A percentile compares a stretch with the other conserved stretches of the same genome.
These are phyloP conservation scores for Chamaecyparis obtusa DNA, from an alignment of 75 land plant genomes.

Conservation along the genomic window DNA sequence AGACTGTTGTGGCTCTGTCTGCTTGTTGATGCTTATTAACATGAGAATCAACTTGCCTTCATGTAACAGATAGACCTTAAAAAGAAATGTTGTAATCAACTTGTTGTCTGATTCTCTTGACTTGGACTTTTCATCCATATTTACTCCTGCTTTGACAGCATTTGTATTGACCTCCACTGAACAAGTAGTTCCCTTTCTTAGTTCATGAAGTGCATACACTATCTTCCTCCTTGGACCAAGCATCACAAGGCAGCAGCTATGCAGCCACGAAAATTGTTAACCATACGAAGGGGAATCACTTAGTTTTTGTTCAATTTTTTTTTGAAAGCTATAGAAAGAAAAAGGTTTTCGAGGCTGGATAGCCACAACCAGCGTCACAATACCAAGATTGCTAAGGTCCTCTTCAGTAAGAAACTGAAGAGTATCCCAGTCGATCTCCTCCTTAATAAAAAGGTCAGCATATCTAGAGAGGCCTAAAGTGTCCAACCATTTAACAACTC, in stretches of 20 bases:
- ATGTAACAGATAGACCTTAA: slow-evolving; percentile 21
- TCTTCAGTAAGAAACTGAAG: slow-evolving; percentile 83
- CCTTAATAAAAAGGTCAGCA: slow-evolving; percentile 61
- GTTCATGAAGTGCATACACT: slow-evolving; percentile 60
- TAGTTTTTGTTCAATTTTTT: too few relatives aligned
- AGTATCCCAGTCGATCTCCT: slow-evolving; percentile 98
- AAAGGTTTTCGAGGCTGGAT: too few relatives aligned
- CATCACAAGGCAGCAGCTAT: too few relatives aligned
- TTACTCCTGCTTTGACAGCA: neutral
- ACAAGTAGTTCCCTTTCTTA: slow-evolving; percentile 28
- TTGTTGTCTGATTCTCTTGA: slow-evolving; percentile 40
- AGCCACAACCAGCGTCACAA: too few relatives aligned
- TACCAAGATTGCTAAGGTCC: slow-evolving; percentile 73
- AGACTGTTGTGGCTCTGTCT: slow-evolving; percentile 9
- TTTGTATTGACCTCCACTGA: neutral
- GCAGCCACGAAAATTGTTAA: too few relatives aligned
- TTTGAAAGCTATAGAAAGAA: too few relatives aligned
- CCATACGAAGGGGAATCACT: too few relatives aligned
- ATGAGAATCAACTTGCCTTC: neutral
- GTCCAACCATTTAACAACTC: slow-evolving; percentile 61
- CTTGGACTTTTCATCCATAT: slow-evolving; percentile 13
- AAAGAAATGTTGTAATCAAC: slow-evolving; percentile 87
- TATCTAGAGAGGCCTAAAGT: slow-evolving; percentile 68
- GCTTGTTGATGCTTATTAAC: neutral
- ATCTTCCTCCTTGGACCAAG: slow-evolving; percentile 96